phyloP scores from a whole-genome alignment of 768 basidiomycete species.

The Mrakia hoshinonis region DNA sequence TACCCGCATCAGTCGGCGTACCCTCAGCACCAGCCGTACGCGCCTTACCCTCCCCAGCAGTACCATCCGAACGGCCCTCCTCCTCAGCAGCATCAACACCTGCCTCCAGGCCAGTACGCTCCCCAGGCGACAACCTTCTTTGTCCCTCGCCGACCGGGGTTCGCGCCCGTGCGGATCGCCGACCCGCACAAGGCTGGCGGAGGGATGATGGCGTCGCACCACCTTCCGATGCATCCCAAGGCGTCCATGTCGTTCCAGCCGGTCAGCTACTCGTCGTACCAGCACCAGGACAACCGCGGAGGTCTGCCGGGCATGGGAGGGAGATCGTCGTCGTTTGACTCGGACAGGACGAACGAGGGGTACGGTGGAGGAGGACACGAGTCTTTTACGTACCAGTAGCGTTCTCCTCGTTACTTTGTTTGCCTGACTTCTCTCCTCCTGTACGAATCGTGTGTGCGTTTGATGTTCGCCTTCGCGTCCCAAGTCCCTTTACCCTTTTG shows the following conservation, averaged over 20 bases:
- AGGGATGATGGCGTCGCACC: background rate
- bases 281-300: background rate
- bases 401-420: background rate
- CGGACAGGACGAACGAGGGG: conserved; percentile 3
- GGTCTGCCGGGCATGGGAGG: background rate
- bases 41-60: conserved; percentile 6
- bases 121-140: background rate
- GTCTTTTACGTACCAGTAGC: conserved; percentile 8
- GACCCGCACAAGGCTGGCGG: background rate
- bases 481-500: too few relatives aligned
- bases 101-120: background rate
- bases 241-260: background rate
- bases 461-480: too few relatives aligned
- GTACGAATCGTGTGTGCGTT: too few relatives aligned
- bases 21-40: too few relatives aligned
- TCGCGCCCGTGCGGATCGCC: background rate
- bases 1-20: background rate
- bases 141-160: background rate
- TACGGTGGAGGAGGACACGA: background rate
- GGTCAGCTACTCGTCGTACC: background rate
- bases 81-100: background rate
- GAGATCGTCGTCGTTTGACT: background rate
- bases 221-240: background rate
- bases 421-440: background rate
- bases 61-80: background rate